Conservation (phyloP, 2,329 filamentous ascomycete species). For the Epichloe hybrida region DNA sequence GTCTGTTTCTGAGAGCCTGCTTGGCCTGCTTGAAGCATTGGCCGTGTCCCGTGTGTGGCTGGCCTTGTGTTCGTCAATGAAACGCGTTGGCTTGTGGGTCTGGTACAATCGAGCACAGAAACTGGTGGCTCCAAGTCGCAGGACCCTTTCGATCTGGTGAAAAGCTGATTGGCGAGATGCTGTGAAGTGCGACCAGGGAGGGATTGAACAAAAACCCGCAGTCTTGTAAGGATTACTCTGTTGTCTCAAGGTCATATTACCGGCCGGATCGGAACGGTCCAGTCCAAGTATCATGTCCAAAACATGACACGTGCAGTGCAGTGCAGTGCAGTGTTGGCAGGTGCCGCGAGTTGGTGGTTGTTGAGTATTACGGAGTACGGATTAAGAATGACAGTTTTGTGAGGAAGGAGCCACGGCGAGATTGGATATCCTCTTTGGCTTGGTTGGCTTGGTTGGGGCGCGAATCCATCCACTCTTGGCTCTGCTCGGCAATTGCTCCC, state of each 20-base stretch:
- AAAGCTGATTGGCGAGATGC: background rate
- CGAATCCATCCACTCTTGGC: no score
- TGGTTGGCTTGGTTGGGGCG: background rate
- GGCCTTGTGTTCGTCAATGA: conserved; percentile 24
- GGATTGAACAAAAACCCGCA: no score
- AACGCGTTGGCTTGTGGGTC: conserved; percentile 21
- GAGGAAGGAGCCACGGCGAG: conserved; percentile 1
- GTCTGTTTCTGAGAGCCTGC: conserved; percentile 4
- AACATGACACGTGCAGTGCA: no score
- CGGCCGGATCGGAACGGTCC: no score
- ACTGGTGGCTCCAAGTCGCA: background rate
- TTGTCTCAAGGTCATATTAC: no score
- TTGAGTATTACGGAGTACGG: background rate
- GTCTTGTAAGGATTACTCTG: no score
- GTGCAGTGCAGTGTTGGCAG: no score
- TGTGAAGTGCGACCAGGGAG: background rate
- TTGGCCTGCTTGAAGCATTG: background rate
- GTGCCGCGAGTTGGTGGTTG: background rate
- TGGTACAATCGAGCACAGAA: background rate
- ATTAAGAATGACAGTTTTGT: background rate
- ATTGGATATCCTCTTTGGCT: background rate
- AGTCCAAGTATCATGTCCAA: no score
- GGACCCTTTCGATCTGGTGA: background rate
- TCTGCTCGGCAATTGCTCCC: no score
- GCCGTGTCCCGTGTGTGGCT: conserved; percentile 15